Evolutionary conservation across 1,139 yeast genomes (phyloP).

Genomic region (Zygosaccharomyces pseudobailii): DNA sequence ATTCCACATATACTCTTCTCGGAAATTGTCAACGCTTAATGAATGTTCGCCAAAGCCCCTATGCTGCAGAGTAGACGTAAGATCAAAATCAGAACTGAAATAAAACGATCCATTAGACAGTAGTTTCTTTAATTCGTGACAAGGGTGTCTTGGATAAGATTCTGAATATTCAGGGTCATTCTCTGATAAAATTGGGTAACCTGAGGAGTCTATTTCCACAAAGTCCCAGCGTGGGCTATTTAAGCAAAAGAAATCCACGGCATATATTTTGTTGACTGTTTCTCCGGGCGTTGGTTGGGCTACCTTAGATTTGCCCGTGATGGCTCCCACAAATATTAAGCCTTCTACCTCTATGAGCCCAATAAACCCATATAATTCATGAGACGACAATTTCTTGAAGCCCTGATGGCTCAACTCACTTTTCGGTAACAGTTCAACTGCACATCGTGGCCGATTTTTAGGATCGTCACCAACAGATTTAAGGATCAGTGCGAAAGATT

Average conservation of each 20-base stretch:
- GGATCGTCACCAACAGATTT: constrained; percentile 18
- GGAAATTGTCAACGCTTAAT: constrained; percentile 53
- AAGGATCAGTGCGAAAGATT: constrained; percentile 27
- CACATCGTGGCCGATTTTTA: constrained; percentile 23
- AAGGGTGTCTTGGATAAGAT: constrained; percentile 62
- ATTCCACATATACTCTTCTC: constrained; percentile 95
- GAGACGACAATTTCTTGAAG: constrained; percentile 47
- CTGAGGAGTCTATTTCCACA: constrained; percentile 58
- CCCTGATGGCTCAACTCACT: constrained; percentile 22
- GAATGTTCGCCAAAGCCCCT: constrained; percentile 51
- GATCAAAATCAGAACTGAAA: constrained; percentile 86
- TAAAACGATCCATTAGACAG: constrained; percentile 86
- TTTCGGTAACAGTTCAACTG: constrained; percentile 30
- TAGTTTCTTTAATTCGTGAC: constrained; percentile 70
- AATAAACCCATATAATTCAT: constrained; percentile 71
- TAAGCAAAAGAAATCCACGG: constrained; percentile 81
- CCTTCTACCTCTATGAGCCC: constrained; percentile 71
- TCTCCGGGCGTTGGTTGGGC: constrained; percentile 81
- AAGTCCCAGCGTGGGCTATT: constrained; percentile 76
- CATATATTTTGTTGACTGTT: constrained; percentile 70
- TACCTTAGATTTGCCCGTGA: constrained; percentile 70
- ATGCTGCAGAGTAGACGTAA: constrained; percentile 76
- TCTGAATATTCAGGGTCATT: constrained; percentile 22
- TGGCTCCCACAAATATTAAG: constrained; percentile 71
- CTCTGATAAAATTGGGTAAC: constrained; percentile 46